Evolutionary conservation across 2,329 filamentous ascomycete species (phyloP), one percentile per base, ranked within the genome.

Genomic region (Mariannaea elegans): DNA sequence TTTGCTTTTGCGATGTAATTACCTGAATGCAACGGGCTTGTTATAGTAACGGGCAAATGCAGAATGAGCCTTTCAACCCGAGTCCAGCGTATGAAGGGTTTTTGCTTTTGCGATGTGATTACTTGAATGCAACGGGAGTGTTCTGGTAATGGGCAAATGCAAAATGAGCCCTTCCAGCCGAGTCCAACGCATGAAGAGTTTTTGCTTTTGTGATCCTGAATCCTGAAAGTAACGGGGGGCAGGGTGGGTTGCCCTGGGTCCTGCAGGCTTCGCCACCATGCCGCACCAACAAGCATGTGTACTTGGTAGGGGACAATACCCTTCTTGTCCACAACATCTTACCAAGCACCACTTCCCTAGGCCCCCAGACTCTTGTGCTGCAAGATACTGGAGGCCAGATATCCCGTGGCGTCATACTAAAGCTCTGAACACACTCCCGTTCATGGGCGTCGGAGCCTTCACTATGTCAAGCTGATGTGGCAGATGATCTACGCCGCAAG

Each of bases 401-500:
- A 54, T 48, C 24, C 31, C 39, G 42, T 52, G 31, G 56, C 32
- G 38, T 27, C 21, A 31, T 32, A 10, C 34, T 46, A n/a, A 13
- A 38, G 29, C 41, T 9, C 24, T 27, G 24, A 24, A 16, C 18
- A 29, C 18, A 32, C 24, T 10, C 34, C 42, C 44, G 18, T 41
- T 7, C 19, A 48, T 13, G 24, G 18, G 18, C 44, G 23, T 47
- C 16, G 23, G 34, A 18, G 36, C 10, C 18, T 52, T 44, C 42
- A 31, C 24, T 41, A 48, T 27, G 52, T 29, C 42, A 39, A 58
- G 31, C 36, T 21, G 24, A 34, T 47, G 31, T 23, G 13, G 24
- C 16, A 18, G 39, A 47, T 27, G 44, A 47, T 44, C 39, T 32
- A 57, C 24, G 48, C 21, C 48, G 31, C 44, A 42, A 51, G 39